Evolutionary conservation across 2,329 filamentous ascomycete genomes (phyloP).

Genomic region (Fusarium nodosum): DNA sequence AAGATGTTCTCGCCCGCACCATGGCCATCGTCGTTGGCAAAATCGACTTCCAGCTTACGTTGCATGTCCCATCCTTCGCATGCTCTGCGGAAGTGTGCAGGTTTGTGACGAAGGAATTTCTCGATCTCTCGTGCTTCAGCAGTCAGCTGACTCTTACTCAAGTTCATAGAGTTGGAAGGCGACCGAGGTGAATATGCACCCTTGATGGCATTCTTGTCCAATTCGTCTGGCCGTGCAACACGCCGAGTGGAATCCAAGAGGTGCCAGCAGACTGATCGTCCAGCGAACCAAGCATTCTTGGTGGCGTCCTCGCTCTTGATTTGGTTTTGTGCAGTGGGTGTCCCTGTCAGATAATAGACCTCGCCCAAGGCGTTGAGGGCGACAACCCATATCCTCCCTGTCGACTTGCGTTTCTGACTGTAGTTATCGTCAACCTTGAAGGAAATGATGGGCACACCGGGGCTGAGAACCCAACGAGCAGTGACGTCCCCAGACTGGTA

Average conservation of each 20-base stretch:
- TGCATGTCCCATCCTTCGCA: slow-evolving; percentile 95
- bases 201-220: slow-evolving; percentile 74
- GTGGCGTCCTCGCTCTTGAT: slow-evolving; percentile 68
- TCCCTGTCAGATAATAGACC: slow-evolving; percentile 83
- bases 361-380: slow-evolving; percentile 95
- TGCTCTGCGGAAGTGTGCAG: slow-evolving; percentile 80
- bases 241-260: slow-evolving; percentile 84
- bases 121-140: slow-evolving; percentile 88
- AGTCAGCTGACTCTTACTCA: slow-evolving; percentile 76
- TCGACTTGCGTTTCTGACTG: slow-evolving; percentile 75
- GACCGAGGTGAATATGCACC: slow-evolving; percentile 86
- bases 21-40: slow-evolving; percentile 82
- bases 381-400: slow-evolving; percentile 87
- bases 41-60: slow-evolving; percentile 87
- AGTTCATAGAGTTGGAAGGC: slow-evolving; percentile 78
- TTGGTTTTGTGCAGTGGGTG: slow-evolving; percentile 69
- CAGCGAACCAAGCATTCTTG: slow-evolving; percentile 82
- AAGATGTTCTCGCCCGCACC: slow-evolving; percentile 83
- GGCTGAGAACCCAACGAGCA: slow-evolving; percentile 89
- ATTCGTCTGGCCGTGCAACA: slow-evolving; percentile 77
- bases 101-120: slow-evolving; percentile 77
- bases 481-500: slow-evolving; percentile 83
- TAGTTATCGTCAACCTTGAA: slow-evolving; percentile 88
- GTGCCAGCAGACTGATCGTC: slow-evolving; percentile 84
- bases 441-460: slow-evolving; percentile 90